phyloP scores from a whole-genome alignment of 179 eudicot genomes.

The Spinacia oleracea region DNA sequence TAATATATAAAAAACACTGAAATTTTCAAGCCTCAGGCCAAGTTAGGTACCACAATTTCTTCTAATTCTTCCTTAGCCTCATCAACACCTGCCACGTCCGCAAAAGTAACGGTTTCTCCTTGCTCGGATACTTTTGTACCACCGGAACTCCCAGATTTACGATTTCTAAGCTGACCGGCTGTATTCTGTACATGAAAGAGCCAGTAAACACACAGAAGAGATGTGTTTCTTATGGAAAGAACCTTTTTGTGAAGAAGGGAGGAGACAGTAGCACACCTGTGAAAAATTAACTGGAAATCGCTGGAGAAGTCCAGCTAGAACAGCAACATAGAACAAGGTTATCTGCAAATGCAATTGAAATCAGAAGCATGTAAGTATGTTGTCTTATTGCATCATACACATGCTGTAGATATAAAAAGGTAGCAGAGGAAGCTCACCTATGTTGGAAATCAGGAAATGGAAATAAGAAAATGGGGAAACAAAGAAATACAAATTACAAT shows the following conservation, averaged over 20 bases:
- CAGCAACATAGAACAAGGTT: conserved; percentile 76
- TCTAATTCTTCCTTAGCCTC: conserved; percentile 99
- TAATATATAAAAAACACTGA: not conserved
- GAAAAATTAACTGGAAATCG: conserved; percentile 78
- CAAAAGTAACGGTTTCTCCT: conserved; percentile 81
- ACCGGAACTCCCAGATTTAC: conserved; percentile 77
- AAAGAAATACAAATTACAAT: not conserved
- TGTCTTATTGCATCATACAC: not conserved
- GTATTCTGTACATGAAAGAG: conserved; percentile 45
- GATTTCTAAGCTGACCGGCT: conserved; percentile 77
- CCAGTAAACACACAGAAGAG: conserved; percentile 15
- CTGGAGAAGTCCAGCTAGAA: conserved; percentile 71
- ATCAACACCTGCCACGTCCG: conserved; percentile 97
- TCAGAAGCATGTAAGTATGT: conserved; percentile 14
- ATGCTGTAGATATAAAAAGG: not conserved
- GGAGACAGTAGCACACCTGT: conserved; percentile 47
- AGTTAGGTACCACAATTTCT: conserved; percentile 84
- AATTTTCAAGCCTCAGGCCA: not conserved
- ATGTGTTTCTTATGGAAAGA: not conserved
- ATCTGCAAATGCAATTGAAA: conserved; percentile 50
- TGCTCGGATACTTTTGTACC: conserved; percentile 72
- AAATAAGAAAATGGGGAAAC: not conserved
- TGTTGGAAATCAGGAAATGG: not conserved
- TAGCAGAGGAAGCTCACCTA: not conserved
- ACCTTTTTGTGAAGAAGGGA: not conserved